phyloP scores from a whole-genome alignment of 306 rosid species.

The Inga oerstediana region DNA sequence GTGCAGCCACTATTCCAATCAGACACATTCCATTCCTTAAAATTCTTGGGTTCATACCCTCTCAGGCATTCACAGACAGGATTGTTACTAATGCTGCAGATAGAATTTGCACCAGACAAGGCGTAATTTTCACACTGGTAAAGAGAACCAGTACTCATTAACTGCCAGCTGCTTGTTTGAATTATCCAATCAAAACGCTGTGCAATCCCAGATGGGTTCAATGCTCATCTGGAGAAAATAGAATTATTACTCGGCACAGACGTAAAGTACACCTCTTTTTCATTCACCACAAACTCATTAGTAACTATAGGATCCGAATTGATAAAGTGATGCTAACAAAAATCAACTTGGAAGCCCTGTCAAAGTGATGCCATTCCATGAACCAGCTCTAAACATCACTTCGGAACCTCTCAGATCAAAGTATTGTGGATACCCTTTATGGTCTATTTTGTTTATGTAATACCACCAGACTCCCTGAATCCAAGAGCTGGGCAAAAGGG shows the following conservation, averaged over 20 bases:
- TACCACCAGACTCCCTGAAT: slow-evolving; percentile 40
- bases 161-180: slow-evolving; percentile 22
- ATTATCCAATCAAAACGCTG: slow-evolving; percentile 33
- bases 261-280: slow-evolving; percentile 11
- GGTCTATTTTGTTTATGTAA: neutral
- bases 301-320: neutral
- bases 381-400: too few relatives aligned
- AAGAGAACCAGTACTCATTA: neutral
- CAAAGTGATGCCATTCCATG: too few relatives aligned
- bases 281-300: neutral
- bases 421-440: slow-evolving; percentile 13
- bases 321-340: slow-evolving; percentile 9
- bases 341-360: neutral
- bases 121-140: slow-evolving; percentile 27
- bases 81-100: neutral
- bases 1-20: slow-evolving; percentile 17
- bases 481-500: slow-evolving; percentile 25
- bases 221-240: slow-evolving; percentile 13
- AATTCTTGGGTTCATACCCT: slow-evolving; percentile 14
- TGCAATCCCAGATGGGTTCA: neutral
- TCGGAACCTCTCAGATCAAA: neutral
- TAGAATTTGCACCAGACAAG: neutral
- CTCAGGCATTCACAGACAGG: slow-evolving; percentile 8
- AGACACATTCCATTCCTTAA: slow-evolving; percentile 19
- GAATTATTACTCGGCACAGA: neutral